These are phyloP conservation scores for Lentinula lateritia DNA, from an alignment of 768 basidiomycete genomes.

Conservation along the genomic window DNA sequence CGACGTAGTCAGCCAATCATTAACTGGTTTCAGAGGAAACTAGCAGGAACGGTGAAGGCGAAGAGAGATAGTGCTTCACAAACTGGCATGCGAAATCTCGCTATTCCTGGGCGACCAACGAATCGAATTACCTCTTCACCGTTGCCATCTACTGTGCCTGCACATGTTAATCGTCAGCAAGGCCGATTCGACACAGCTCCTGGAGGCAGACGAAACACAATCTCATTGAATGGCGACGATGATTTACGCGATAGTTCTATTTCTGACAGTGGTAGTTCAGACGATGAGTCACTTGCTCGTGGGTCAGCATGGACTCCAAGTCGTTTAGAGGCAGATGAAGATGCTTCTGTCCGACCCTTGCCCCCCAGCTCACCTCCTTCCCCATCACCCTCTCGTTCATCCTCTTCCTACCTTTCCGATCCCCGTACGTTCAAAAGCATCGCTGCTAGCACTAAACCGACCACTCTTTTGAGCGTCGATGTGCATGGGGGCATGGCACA, in stretches of 20 bases:
- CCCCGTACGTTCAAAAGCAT: conserved; percentile 78
- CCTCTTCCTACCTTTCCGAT: conserved; percentile 78
- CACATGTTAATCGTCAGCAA: conserved; percentile 21
- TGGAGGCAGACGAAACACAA: conserved; percentile 43
- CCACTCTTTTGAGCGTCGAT: conserved; percentile 89
- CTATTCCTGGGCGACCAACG: conserved; percentile 25
- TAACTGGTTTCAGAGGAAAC: conserved; percentile 86
- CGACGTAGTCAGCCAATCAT: conserved; percentile 80
- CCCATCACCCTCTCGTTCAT: conserved; percentile 79
- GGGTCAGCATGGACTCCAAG: conserved; percentile 79
- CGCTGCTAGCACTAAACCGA: conserved; percentile 89
- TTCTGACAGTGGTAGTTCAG: conserved; percentile 40
- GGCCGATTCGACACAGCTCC: conserved; percentile 25
- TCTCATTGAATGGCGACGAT: conserved; percentile 61
- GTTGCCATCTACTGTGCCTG: conserved; percentile 24
- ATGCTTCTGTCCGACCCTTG: conserved; percentile 86
- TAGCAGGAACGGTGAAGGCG: conserved; percentile 46
- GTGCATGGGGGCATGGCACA: conserved; percentile 80
- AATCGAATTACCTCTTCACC: conserved; percentile 42
- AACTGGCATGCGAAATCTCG: conserved; percentile 24
- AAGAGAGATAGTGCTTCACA: conserved; percentile 11
- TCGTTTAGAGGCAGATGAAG: conserved; percentile 86
- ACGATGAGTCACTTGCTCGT: conserved; percentile 52
- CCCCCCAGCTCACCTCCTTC: conserved; percentile 87
- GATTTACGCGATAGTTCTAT: conserved; percentile 32